Conservation (phyloP, 257 asterid species). For the Nicotiana benthamiana region DNA sequence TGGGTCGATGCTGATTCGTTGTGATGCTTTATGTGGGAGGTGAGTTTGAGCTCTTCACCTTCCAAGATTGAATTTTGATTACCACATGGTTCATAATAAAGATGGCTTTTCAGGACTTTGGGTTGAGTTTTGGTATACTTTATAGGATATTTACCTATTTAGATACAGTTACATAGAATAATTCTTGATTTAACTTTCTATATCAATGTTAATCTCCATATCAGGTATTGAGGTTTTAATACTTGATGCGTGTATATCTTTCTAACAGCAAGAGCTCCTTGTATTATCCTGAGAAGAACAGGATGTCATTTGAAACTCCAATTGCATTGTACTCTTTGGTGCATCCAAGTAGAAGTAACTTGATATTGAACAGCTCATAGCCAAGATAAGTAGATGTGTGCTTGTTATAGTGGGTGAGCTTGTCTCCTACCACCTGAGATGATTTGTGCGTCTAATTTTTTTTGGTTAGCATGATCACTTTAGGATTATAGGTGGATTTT, state of each 20-base stretch:
- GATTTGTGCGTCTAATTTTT: background rate
- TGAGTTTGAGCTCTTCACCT: constrained; percentile 24
- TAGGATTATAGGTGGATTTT: background rate
- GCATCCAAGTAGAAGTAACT: background rate
- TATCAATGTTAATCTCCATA: background rate
- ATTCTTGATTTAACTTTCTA: background rate
- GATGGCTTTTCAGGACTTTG: background rate
- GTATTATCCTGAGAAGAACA: background rate
- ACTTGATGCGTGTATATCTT: background rate
- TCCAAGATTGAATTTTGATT: constrained; percentile 24
- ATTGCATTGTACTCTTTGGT: background rate
- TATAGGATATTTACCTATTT: background rate
- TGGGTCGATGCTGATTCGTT: constrained; percentile 62
- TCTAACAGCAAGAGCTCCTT: background rate
- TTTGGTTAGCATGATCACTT: background rate
- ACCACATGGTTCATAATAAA: background rate
- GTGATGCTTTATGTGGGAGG: constrained; percentile 29
- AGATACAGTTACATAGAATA: background rate
- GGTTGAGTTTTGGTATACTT: background rate
- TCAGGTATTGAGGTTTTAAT: background rate
- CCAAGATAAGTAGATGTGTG: background rate
- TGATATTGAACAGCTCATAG: background rate
- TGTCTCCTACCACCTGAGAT: background rate
- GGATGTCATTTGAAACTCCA: background rate
- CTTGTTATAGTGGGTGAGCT: background rate